Base-by-base conservation (phyloP, 306 rosid species). In the Cucumis melo region DNA sequence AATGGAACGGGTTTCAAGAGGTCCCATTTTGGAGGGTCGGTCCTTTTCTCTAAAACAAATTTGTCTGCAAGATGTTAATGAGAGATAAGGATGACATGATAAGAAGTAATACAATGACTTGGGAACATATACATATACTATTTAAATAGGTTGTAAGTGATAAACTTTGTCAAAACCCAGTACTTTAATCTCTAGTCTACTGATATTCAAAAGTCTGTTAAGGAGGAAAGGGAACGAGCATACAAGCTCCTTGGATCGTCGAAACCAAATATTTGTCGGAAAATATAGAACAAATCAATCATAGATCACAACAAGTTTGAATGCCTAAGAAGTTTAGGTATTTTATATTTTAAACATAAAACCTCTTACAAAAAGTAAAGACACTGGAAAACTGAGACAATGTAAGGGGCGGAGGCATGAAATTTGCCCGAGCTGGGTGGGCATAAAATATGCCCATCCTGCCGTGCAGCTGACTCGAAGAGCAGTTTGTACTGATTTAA, bases 1-100 rank as follows among this genome's bases (percentile, higher is more conserved):
- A 85, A 82, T 17, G 96, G 90, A 83, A 92, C 79, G 73, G 92
- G 91, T 67, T 83, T 86, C 29, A 91, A 89, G 82, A 92, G 85
- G 78, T 90, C 93, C 98, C 98, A 89, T 32, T 77, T 24, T 71
- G 90, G 86, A 73, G 58, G 16, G 55, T 85, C 86, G 61, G 88
- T 57, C 12, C 71, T 85, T 34, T 85, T 90, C 48, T 86, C 89
- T 12, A 83, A 64, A 21, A 81, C 87, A 71, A 87, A 85, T 89
- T 92, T 92, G 48, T 89, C 96, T 92, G 85, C 85, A 84, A 59
- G 76, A 83, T 12, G 42, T 71, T 11, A 9, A 48, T 71, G 27
- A 23, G 59, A 79, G 73, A 32, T 16, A 39, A 74, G 20, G 17
- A 10, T 51, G 63, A 34, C 10, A 73, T 12, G 20, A 32, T 19